These are phyloP conservation scores for Cantharellus cinnabarinus DNA, from an alignment of 768 basidiomycete species.

Conservation along the genomic window DNA sequence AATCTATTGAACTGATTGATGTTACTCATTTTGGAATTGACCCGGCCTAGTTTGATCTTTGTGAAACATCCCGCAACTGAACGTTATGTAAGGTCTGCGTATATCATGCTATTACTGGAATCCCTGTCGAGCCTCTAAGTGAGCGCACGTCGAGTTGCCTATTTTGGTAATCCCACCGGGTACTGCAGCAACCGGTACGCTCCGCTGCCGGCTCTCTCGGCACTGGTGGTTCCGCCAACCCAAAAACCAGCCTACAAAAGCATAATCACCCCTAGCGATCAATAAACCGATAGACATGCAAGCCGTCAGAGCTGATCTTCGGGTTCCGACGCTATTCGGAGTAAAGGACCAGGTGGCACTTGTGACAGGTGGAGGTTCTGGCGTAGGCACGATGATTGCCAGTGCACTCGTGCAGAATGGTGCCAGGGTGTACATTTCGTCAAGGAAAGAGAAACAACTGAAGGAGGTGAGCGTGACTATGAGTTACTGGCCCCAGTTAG, in stretches of 20 bases:
- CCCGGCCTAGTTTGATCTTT: background rate
- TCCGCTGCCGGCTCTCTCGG: background rate
- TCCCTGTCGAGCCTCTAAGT: background rate
- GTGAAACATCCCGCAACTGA: background rate
- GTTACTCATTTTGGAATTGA: background rate
- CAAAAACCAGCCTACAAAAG: background rate
- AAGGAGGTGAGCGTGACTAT: constrained; percentile 32
- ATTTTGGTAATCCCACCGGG: background rate
- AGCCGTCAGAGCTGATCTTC: background rate
- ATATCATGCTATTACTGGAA: background rate
- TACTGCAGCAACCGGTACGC: background rate
- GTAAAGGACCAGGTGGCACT: constrained; percentile 53
- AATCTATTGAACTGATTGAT: too few relatives aligned
- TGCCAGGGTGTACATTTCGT: constrained; percentile 76
- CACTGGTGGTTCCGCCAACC: background rate
- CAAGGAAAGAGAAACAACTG: constrained; percentile 56
- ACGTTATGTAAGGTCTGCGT: background rate
- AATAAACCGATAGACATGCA: too few relatives aligned
- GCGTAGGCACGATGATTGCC: constrained; percentile 73
- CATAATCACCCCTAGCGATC: too few relatives aligned
- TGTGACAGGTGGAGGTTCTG: constrained; percentile 70
- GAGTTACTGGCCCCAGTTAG: background rate
- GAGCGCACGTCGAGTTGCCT: background rate
- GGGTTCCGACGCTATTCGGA: constrained; percentile 28
- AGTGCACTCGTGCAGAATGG: constrained; percentile 67